Percentiles rank a stretch among this genome's conserved stretches.
Conservation (phyloP, 768 basidiomycete genomes). For the Podaxis pistillaris region DNA sequence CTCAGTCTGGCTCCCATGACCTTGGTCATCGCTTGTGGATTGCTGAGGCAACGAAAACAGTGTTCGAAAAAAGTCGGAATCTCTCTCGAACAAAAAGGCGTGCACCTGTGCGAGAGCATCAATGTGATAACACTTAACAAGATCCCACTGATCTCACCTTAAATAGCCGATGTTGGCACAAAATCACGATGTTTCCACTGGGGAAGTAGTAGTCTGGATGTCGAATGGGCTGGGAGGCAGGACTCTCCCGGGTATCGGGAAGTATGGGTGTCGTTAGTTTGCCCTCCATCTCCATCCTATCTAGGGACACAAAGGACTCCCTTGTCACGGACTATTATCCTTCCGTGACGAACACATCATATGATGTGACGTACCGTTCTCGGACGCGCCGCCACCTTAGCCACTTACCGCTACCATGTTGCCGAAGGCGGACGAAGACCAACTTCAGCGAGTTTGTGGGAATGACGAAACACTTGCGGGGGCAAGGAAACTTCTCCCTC, state of each 20-base stretch:
- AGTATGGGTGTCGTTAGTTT: too few relatives aligned
- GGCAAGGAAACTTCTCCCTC: constrained; percentile 6
- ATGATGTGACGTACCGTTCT: background rate
- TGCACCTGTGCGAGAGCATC: background rate
- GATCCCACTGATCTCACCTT: too few relatives aligned
- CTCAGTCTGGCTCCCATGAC: background rate
- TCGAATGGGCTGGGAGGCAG: too few relatives aligned
- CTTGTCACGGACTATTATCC: background rate
- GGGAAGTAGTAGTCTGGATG: too few relatives aligned
- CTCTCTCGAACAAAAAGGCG: background rate
- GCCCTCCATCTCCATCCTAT: background rate
- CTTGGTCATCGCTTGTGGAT: background rate
- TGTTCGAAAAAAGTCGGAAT: background rate
- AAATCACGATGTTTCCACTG: too few relatives aligned
- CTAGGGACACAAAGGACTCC: background rate
- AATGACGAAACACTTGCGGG: constrained; percentile 1
- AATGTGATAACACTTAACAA: too few relatives aligned
- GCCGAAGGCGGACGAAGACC: constrained; percentile 11
- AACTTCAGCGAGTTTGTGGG: constrained; percentile 7
- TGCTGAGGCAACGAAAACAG: constrained; percentile 1
- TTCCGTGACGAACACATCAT: background rate
- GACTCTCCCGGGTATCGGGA: too few relatives aligned
- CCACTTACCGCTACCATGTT: background rate
- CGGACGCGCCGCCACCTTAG: background rate
- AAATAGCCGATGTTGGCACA: too few relatives aligned